Percentiles rank a stretch among this genome's conserved stretches.
phyloP scores from a whole-genome alignment of 768 basidiomycete species.

The Lentinula boryana region DNA sequence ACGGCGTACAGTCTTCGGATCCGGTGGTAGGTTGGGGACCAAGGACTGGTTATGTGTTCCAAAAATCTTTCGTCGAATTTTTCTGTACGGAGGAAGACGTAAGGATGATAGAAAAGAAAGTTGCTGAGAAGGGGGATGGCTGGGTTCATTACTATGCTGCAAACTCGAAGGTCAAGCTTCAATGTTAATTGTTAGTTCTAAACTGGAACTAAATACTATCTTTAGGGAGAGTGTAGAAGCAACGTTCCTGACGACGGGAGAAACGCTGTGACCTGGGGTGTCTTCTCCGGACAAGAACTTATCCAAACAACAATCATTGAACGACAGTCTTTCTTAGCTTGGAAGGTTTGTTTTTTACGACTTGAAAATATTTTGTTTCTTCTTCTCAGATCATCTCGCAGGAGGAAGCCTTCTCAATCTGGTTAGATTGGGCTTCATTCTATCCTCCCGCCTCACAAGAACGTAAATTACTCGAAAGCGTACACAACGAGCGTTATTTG shows the following conservation, averaged over 20 bases:
- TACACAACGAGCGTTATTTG: slow-evolving; percentile 78
- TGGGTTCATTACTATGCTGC: slow-evolving; percentile 86
- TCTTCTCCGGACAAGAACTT: slow-evolving; percentile 96
- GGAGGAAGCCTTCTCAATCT: slow-evolving; percentile 96
- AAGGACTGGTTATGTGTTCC: slow-evolving; percentile 87
- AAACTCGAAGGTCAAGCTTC: slow-evolving; percentile 55
- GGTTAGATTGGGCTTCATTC: slow-evolving; percentile 90
- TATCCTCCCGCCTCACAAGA: slow-evolving; percentile 74
- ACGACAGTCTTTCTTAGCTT: slow-evolving; percentile 86
- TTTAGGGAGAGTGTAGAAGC: slow-evolving; percentile 69
- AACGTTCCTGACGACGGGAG: slow-evolving; percentile 76
- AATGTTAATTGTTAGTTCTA: not conserved
- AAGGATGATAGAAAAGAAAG: slow-evolving; percentile 50
- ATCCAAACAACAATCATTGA: slow-evolving; percentile 97
- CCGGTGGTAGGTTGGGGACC: slow-evolving; percentile 91
- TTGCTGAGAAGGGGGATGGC: slow-evolving; percentile 47
- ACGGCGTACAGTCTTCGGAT: slow-evolving; percentile 72
- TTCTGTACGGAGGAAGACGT: slow-evolving; percentile 67
- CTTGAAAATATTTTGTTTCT: not conserved
- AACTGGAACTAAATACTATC: not conserved
- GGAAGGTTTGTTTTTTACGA: slow-evolving; percentile 64
- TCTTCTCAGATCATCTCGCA: slow-evolving; percentile 23
- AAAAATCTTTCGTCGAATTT: slow-evolving; percentile 97
- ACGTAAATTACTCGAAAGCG: slow-evolving; percentile 62
- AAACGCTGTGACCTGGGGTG: slow-evolving; percentile 98